Percentiles rank a stretch among this genome's conserved stretches.
Evolutionary conservation across 176 grass and related monocot species (phyloP).

Genomic region (Hordeum marinum): DNA sequence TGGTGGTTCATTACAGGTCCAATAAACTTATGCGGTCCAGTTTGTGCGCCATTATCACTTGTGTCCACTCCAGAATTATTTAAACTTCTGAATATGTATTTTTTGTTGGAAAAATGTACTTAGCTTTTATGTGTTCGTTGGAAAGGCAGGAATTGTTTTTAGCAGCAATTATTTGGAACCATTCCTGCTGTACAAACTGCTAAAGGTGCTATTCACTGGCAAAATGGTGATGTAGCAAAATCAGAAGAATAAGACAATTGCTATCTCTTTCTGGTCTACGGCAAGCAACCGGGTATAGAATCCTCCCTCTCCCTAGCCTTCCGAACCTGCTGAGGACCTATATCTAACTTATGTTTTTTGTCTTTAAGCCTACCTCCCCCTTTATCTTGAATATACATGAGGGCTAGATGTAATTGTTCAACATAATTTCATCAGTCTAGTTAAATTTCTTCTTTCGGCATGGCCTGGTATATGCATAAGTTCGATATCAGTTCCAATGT

Average conservation of each 20-base stretch:
- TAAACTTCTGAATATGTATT: neutral
- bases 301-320: neutral
- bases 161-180: neutral
- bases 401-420: neutral
- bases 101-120: neutral
- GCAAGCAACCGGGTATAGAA: conserved; percentile 54
- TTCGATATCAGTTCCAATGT: no score
- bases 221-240: neutral
- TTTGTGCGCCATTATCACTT: neutral
- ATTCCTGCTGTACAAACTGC: no score
- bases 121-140: neutral
- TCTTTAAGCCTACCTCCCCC: fast-evolving
- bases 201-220: no score
- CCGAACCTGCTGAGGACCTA: neutral
- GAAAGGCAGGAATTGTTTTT: neutral
- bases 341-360: neutral
- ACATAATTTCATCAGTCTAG: neutral
- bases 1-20: neutral
- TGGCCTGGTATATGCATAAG: no score
- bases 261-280: conserved; percentile 43
- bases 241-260: conserved; percentile 52
- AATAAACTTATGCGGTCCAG: conserved; percentile 67
- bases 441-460: no score
- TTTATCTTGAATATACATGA: neutral
- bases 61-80: neutral